Evolutionary conservation across 2,329 filamentous ascomycete species (phyloP).

Genomic region (Calonectria henricotiae): DNA sequence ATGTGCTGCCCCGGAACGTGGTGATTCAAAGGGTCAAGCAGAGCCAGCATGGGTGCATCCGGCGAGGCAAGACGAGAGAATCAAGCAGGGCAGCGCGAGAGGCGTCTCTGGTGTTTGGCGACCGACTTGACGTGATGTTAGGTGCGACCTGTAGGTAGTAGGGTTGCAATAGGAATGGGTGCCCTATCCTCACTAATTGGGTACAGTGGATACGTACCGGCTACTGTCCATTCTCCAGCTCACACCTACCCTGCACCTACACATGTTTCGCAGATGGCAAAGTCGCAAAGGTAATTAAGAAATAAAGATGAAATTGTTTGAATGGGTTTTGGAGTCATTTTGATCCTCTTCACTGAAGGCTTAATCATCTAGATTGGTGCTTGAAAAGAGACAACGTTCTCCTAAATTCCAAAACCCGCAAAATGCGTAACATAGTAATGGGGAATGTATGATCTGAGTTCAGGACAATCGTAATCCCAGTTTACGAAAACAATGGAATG

Average conservation of each 20-base stretch:
- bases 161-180: conserved; percentile 21
- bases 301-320: background rate
- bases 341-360: too few species aligned
- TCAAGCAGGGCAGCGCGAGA: conserved; percentile 45
- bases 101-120: conserved; percentile 43
- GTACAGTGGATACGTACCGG: conserved; percentile 19
- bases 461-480: too few species aligned
- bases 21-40: conserved; percentile 57
- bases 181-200: conserved; percentile 13
- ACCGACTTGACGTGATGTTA: conserved; percentile 34
- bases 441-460: too few species aligned
- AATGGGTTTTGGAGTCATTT: background rate
- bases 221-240: too few species aligned
- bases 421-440: too few species aligned
- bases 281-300: background rate
- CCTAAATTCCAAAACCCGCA: too few species aligned
- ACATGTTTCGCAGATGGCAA: background rate
- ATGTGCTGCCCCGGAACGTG: conserved; percentile 59
- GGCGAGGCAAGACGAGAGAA: conserved; percentile 50
- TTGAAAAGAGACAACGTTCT: too few species aligned
- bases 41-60: conserved; percentile 62
- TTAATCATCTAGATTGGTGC: too few species aligned
- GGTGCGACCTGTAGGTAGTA: conserved; percentile 34
- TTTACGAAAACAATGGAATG: too few species aligned
- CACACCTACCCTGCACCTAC: conserved; percentile 5